phyloP scores from a whole-genome alignment of 371 early-diverging fungal genomes.

The Apophysomyces trapeziformis region DNA sequence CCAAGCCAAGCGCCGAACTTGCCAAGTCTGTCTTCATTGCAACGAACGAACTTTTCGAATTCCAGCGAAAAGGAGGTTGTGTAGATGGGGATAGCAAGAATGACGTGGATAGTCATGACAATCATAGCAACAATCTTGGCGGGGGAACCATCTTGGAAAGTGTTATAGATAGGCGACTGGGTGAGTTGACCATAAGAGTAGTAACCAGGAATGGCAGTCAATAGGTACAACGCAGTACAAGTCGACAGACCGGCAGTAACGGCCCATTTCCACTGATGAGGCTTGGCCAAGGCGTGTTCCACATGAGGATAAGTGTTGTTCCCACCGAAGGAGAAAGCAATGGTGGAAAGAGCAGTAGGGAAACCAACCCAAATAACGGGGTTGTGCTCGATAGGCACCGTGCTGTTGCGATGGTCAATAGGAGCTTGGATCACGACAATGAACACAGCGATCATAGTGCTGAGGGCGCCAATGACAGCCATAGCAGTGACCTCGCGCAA shows the following conservation, averaged over 20 bases:
- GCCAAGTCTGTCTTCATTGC: constrained; percentile 41
- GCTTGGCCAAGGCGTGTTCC: constrained; percentile 83
- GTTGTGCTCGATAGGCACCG: constrained; percentile 26
- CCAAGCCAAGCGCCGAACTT: constrained; percentile 50
- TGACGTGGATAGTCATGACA: constrained; percentile 85
- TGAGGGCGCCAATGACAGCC: constrained; percentile 48
- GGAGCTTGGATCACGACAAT: constrained; percentile 45
- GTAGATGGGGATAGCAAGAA: constrained; percentile 87
- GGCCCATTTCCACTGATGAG: constrained; percentile 78
- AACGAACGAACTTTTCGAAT: constrained; percentile 59
- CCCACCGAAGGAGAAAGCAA: constrained; percentile 67
- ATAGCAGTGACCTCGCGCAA: constrained; percentile 79
- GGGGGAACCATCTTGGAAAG: constrained; percentile 64
- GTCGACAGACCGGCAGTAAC: constrained; percentile 70
- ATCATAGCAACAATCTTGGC: constrained; percentile 69
- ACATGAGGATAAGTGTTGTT: constrained; percentile 70
- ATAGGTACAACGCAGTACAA: constrained; percentile 76
- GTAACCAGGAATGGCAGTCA: constrained; percentile 85
- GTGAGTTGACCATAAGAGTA: constrained; percentile 76
- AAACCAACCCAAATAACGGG: constrained; percentile 58
- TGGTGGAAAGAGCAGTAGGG: constrained; percentile 63
- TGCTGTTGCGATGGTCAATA: constrained; percentile 20
- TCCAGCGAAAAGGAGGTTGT: constrained; percentile 83
- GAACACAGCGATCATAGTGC: constrained; percentile 57
- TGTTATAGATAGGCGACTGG: constrained; percentile 77